Evolutionary conservation across 495 filamentous ascomycete species (phyloP).

Genomic region (Neurospora pannonica): DNA sequence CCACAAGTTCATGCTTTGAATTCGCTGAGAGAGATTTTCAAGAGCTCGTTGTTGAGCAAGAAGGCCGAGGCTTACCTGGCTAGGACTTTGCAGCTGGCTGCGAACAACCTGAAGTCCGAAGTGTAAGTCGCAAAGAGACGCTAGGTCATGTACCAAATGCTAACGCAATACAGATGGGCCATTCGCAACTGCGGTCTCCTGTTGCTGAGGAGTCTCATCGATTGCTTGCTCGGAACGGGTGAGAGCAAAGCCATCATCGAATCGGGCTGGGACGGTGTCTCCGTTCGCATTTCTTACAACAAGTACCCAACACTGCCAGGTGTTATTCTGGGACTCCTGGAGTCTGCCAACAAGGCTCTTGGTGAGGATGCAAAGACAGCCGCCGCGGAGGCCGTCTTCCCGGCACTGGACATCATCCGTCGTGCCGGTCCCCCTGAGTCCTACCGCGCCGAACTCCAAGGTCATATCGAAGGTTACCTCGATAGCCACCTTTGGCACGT

Average conservation of each 20-base stretch:
- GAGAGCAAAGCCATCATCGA: conserved; percentile 44
- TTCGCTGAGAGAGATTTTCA: conserved; percentile 80
- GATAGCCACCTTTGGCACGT: conserved; percentile 79
- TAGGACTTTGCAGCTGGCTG: conserved; percentile 62
- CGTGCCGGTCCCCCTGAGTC: conserved; percentile 48
- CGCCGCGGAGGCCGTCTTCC: conserved; percentile 69
- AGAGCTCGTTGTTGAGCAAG: conserved; percentile 57
- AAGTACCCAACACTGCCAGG: conserved; percentile 63
- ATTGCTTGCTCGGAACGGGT: conserved; percentile 59
- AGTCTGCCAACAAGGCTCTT: conserved; percentile 30
- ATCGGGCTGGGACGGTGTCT: conserved; percentile 41
- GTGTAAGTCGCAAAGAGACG: conserved; percentile 36
- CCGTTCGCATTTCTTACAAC: conserved; percentile 49
- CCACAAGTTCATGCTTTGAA: conserved; percentile 94
- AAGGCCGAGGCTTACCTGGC: conserved; percentile 60
- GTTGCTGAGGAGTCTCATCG: conserved; percentile 74
- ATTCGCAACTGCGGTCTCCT: conserved; percentile 89
- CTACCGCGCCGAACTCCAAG: conserved; percentile 32
- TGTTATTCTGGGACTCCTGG: conserved; percentile 58
- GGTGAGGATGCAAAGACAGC: conserved; percentile 21
- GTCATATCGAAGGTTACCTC: conserved; percentile 46
- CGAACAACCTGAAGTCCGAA: conserved; percentile 56
- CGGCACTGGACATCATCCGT: conserved; percentile 74
- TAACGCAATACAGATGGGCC: conserved; percentile 55
- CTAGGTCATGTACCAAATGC: conserved; percentile 5